These are phyloP conservation scores for Fennellomyces sp. DNA, from an alignment of 371 early-diverging fungal species.

Conservation along the genomic window DNA sequence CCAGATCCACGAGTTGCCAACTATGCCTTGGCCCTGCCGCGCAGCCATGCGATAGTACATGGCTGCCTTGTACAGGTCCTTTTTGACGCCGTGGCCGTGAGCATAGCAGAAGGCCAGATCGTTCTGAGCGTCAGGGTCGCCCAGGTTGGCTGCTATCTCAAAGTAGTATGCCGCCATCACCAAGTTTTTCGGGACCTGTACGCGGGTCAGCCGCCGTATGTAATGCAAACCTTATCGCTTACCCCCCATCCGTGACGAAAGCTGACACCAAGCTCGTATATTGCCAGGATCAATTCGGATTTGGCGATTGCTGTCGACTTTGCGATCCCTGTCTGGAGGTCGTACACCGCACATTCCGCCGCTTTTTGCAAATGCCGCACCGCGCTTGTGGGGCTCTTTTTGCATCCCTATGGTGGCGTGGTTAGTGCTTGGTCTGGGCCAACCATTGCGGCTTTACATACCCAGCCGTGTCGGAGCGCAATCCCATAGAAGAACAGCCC, in stretches of 20 bases:
- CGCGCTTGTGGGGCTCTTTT: constrained; percentile 62
- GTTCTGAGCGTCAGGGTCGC: constrained; percentile 90
- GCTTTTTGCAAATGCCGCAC: constrained; percentile 80
- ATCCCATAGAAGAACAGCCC: constrained; percentile 91
- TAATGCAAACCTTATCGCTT: not conserved
- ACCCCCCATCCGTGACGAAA: constrained; percentile 96
- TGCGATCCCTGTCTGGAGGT: constrained; percentile 16
- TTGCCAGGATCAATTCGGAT: constrained; percentile 73
- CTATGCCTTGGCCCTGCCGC: constrained; percentile 78
- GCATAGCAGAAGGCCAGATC: constrained; percentile 83
- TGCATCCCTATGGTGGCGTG: constrained; percentile 56
- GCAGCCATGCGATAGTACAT: constrained; percentile 89
- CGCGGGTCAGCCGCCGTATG: too few relatives aligned
- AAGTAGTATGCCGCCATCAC: constrained; percentile 86
- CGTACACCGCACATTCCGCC: constrained; percentile 65
- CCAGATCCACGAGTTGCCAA: constrained; percentile 94
- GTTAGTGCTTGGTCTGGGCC: not conserved
- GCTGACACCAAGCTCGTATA: constrained; percentile 84
- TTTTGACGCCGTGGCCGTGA: constrained; percentile 85
- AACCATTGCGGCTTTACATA: constrained; percentile 12
- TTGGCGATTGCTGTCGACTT: constrained; percentile 36
- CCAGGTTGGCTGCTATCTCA: constrained; percentile 86
- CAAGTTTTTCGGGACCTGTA: constrained; percentile 74
- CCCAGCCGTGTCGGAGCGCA: constrained; percentile 91
- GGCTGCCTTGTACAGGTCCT: constrained; percentile 81